Evolutionary conservation across 371 early-diverging fungal species (phyloP), one percentile per base, ranked within the genome.

Genomic region (Rhizopus sp.): DNA sequence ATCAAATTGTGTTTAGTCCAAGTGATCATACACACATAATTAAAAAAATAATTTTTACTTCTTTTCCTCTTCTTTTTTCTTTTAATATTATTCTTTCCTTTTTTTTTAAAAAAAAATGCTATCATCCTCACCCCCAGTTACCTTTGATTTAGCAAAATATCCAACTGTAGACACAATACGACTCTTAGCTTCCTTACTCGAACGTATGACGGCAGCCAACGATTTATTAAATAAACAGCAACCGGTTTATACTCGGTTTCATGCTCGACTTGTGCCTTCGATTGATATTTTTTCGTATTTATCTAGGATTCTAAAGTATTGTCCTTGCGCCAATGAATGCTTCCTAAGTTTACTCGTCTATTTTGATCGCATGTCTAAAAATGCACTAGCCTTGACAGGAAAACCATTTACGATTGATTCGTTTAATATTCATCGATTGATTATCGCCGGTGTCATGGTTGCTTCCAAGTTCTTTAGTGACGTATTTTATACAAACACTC

Each of bases 401-500:
- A 71, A 70, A 53, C 72, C 84, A 12, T 81, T 91, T 54, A 77
- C 85, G 13, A 81, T 93, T 50, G 88, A 89, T 59, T 87, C 62
- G 44, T 91, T 81, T 66, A 91, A 91, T 63, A 85, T 93, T 46
- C 93, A 93, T 70, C 84, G 93, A 44, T 75, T 93, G 50, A 69
- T 92, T 29, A 91, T 93, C 41, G 70, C 90, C 5, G 81, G 81
- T 50, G 68, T 85, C 41, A 83, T 88, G 81, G 82, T 90, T 7
- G 78, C 85, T 9, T 78, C 85, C 49, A 93, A 93, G 73, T 91
- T 88, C 59, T 84, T 86, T 55, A 83, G 84, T 10, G 93, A 93
- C 73, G 83, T 92, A n/a, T 93, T 91, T 60, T 93, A 83, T 63
- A 90, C 91, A 32, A 93, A 91, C 41, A 84, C 90, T 45, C 73